A percentile compares a stretch with the other conserved stretches of the same genome.
Evolutionary conservation across 768 basidiomycete species (phyloP).

Genomic region (Daedaleopsis nitida): DNA sequence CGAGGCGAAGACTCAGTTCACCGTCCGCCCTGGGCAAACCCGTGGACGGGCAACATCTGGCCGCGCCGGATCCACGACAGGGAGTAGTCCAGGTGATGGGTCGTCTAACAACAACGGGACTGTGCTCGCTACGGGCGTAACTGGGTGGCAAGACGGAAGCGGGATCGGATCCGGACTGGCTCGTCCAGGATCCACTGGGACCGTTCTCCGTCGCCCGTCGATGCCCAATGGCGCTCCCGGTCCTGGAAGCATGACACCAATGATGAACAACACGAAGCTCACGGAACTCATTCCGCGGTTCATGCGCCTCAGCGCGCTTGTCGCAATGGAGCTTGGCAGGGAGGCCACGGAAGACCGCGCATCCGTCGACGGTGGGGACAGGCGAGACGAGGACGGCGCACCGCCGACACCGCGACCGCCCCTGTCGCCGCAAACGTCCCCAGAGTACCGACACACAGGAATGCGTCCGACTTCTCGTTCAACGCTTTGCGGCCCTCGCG

Average conservation of each 20-base stretch:
- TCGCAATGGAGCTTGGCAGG: slow-evolving; percentile 74
- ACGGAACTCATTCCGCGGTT: slow-evolving; percentile 71
- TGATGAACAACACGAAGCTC: slow-evolving; percentile 64
- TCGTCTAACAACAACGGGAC: slow-evolving; percentile 1
- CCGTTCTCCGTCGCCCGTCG: slow-evolving; percentile 54
- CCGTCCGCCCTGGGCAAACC: slow-evolving; percentile 6
- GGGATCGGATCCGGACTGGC: slow-evolving; percentile 74
- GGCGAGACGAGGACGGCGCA: slow-evolving; percentile 28
- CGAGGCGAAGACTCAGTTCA: slow-evolving; percentile 46
- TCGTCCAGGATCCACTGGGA: slow-evolving; percentile 56
- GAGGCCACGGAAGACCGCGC: slow-evolving; percentile 50
- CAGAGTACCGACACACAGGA: slow-evolving; percentile 22
- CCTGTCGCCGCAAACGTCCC: slow-evolving; percentile 26
- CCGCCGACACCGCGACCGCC: slow-evolving; percentile 13
- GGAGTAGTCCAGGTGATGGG: slow-evolving; percentile 28
- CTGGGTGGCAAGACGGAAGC: slow-evolving; percentile 75
- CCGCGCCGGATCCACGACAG: slow-evolving; percentile 25
- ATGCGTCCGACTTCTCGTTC: slow-evolving; percentile 21
- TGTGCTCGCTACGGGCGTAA: slow-evolving; percentile 50
- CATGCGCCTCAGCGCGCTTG: slow-evolving; percentile 74
- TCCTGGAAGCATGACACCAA: slow-evolving; percentile 32
- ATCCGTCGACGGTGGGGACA: slow-evolving; percentile 45
- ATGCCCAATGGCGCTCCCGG: slow-evolving; percentile 13
- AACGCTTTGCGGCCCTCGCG: slow-evolving; percentile 64
- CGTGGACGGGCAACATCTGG: slow-evolving; percentile 14